Evolutionary conservation across 2,329 filamentous ascomycete species (phyloP).

Genomic region (Fusarium concolor): DNA sequence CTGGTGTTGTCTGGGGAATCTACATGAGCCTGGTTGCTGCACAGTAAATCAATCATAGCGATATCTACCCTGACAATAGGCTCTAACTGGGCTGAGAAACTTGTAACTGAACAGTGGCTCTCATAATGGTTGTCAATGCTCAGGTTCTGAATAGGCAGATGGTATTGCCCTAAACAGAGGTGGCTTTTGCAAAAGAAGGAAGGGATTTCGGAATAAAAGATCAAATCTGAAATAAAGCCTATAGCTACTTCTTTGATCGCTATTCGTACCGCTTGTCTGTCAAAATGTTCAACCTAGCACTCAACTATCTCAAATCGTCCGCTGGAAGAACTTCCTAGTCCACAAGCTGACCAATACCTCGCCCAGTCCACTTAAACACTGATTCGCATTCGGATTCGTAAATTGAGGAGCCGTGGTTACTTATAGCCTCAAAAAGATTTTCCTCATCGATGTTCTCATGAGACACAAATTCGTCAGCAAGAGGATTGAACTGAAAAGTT

Average conservation of each 20-base stretch:
- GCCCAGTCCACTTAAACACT: neutral
- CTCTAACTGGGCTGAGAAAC: neutral
- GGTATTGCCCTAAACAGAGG: neutral
- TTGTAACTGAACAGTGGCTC: neutral
- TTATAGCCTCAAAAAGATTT: constrained; percentile 5
- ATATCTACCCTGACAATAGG: neutral
- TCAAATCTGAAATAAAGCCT: neutral
- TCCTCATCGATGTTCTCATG: neutral
- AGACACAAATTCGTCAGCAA: neutral
- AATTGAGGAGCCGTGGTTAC: neutral
- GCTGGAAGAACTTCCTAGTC: neutral
- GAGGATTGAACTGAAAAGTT: neutral
- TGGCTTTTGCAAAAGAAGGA: neutral
- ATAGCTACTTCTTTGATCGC: constrained; percentile 5
- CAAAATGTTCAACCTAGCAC: neutral
- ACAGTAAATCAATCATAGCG: constrained; percentile 28
- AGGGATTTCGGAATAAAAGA: too few relatives aligned
- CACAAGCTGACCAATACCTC: neutral
- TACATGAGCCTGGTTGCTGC: constrained; percentile 75
- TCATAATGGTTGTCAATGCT: too few relatives aligned
- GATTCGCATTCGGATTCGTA: neutral
- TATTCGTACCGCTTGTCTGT: constrained; percentile 11
- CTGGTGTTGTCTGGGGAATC: constrained; percentile 79
- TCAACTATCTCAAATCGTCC: neutral
- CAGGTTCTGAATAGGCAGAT: neutral